A percentile compares a stretch with the other conserved stretches of the same genome.
Conservation (phyloP, 2,329 filamentous ascomycete genomes). For the Colletotrichum sp. region DNA sequence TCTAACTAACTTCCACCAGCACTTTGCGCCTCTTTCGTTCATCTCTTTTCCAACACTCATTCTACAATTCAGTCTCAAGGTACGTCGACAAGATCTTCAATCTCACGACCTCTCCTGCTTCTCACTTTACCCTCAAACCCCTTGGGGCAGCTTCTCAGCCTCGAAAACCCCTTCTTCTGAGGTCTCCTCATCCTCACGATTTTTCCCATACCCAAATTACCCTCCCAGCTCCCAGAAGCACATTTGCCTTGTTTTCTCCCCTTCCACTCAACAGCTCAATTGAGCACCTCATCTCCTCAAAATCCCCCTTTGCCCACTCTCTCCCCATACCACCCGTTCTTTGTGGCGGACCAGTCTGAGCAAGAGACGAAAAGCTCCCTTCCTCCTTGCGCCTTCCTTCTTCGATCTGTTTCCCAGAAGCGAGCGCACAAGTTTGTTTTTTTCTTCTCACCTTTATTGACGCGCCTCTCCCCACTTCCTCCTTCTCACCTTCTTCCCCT, state of each 20-base stretch:
- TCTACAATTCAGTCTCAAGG: neutral
- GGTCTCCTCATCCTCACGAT: neutral
- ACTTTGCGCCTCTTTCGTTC: constrained; percentile 3
- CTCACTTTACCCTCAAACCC: neutral
- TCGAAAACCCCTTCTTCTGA: neutral
- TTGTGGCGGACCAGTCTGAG: neutral
- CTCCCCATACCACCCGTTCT: neutral
- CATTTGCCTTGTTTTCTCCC: neutral
- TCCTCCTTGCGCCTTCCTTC: neutral
- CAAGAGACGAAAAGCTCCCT: neutral
- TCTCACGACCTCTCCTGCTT: neutral
- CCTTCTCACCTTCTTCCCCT: neutral
- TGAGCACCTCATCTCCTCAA: neutral
- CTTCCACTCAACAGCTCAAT: neutral
- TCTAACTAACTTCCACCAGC: neutral
- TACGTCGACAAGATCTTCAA: neutral
- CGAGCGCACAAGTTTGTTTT: neutral
- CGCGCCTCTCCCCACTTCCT: neutral
- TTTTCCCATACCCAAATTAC: neutral
- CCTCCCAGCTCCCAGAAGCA: neutral
- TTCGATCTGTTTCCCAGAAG: neutral
- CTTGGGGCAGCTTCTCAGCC: neutral
- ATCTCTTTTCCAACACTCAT: neutral
- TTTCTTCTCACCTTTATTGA: neutral
- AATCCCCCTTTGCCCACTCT: neutral